Base-by-base conservation (phyloP, 768 basidiomycete genomes). In the Lactifluus echinatus region DNA sequence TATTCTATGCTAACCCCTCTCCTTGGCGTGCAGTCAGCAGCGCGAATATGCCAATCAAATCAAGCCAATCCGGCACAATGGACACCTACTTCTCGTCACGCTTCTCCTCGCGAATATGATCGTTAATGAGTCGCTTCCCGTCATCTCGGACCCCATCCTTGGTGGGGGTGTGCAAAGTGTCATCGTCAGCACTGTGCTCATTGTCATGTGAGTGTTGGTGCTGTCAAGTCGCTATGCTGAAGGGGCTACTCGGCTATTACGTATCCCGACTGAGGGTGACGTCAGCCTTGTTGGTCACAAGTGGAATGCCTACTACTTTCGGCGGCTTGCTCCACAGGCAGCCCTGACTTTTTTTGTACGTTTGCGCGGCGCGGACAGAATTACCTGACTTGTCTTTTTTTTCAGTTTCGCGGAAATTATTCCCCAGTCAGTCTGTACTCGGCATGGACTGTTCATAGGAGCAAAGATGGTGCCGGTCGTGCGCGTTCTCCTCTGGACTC, bases 91-190 rank as follows among this genome's bases (percentile, higher is more conserved):
- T 10, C 80, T 93, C 56, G 88, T 90, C 55, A 90, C 89, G 0
- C 81, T 91, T 37, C 79, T 92, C 10, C 73, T 93, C 29, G 84
- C 87, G 33, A 93, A 94, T 71, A 93, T 94, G 92, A 89, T 93
- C 55, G 85, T 87, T 65, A 93, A 93, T 68, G 91, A 93, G 72
- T 77, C 87, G 0, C 80, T 93, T 4, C 92, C 93, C 34, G 79
- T 93, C 61, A 89, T 94, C 57, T 77, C 86, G 11, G 87, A 89
- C 67, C 80, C 81, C 3, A 75, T 92, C 36, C 77, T 95, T 2
- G 89, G 89, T 24, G 89, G 89, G 15, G 89, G 89, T 14, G 73
- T 84, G 14, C 81, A 77, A 65, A 84, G 87, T 52, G 89, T 93
- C 56, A 77, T 89, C 56, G 83, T 85, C 56, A 89, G 86, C 66